Evolutionary conservation across 192 early-diverging fungal species (phyloP), one percentile per base, ranked within the genome.

Genomic region (Obelidium mucronatum): DNA sequence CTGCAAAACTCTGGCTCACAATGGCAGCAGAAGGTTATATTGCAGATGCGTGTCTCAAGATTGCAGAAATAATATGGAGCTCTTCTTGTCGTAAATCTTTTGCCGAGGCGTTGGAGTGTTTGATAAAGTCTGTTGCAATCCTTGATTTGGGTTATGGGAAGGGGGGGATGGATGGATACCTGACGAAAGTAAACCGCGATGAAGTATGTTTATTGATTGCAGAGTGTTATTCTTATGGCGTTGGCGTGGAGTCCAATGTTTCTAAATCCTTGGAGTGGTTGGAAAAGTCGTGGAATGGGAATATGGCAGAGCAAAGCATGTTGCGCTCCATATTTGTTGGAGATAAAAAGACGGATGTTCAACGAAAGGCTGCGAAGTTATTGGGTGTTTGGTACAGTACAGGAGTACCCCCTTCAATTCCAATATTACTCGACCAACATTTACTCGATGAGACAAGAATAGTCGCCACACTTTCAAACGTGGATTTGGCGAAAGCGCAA

Each of bases 201-300:
- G 34, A 35, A 19, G 19, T 56, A 11, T 56, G 51, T 40, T 3
- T 54, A 5, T 3, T n/a, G 53, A 53, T 71, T 71, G 13, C 69
- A 8, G 69, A 71, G 37, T 71, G 69, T 48, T 71, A 22, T 71
- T 19, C 52, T 22, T 71, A 37, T 34, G 54, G 69, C 5, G 69
- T 71, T 0, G 69, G 69, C 3, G 35, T 53, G 6, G 2, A 13
- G 8, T 8, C 19, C 5, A 17, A 53, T 34, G 52, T 8, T 22
- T 17, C 6, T 13, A 71, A 71, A 19, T 48, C 69, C 8, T 28
- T 71, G 3, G 52, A 56, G 22, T 56, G 69, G 51, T 53, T 71
- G 28, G 69, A 71, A 56, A 56, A 1, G 28, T 19, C 22, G 24
- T 71, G 69, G 69, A 40, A 19, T 34, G 28, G 44, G 3, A 64